Conservation (phyloP, 306 rosid genomes). For the Cicer cuneatum region DNA sequence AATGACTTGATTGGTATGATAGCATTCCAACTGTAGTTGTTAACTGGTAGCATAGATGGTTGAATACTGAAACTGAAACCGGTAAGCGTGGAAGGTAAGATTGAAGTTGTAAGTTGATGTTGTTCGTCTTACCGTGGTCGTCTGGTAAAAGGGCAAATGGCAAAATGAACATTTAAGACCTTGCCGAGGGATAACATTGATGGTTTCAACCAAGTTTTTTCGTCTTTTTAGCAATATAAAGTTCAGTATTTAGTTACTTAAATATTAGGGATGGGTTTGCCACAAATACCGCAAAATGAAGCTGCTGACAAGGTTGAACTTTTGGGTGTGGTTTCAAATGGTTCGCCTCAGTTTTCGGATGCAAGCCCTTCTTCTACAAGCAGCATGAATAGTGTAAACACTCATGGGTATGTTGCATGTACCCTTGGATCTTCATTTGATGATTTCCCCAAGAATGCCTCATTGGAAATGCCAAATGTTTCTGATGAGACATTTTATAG, state of each 20-base stretch:
- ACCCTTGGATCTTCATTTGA: conserved; percentile 56
- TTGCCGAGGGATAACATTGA: conserved; percentile 34
- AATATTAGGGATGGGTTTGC: conserved; percentile 78
- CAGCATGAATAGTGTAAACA: conserved; percentile 52
- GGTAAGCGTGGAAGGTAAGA: conserved; percentile 35
- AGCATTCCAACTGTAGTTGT: conserved; percentile 43
- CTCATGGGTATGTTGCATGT: conserved; percentile 50
- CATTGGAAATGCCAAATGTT: conserved; percentile 58
- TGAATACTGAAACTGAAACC: conserved; percentile 16
- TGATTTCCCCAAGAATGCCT: conserved; percentile 58
- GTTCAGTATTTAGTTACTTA: conserved; percentile 24
- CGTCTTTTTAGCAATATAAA: conserved; percentile 36
- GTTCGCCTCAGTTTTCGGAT: conserved; percentile 64
- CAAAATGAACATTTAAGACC: conserved; percentile 40
- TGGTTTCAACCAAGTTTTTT: conserved; percentile 29
- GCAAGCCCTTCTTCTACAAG: conserved; percentile 60
- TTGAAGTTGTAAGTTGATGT: conserved; percentile 37
- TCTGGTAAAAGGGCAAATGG: conserved; percentile 36
- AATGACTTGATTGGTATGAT: conserved; percentile 36
- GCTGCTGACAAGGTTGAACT: conserved; percentile 61
- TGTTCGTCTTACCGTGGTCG: conserved; percentile 10
- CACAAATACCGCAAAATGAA: conserved; percentile 67
- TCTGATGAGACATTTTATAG: conserved; percentile 53
- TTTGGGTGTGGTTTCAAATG: conserved; percentile 56
- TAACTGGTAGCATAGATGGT: conserved; percentile 30